phyloP scores from a whole-genome alignment of 495 filamentous ascomycete species.

The Penicillium canescens region DNA sequence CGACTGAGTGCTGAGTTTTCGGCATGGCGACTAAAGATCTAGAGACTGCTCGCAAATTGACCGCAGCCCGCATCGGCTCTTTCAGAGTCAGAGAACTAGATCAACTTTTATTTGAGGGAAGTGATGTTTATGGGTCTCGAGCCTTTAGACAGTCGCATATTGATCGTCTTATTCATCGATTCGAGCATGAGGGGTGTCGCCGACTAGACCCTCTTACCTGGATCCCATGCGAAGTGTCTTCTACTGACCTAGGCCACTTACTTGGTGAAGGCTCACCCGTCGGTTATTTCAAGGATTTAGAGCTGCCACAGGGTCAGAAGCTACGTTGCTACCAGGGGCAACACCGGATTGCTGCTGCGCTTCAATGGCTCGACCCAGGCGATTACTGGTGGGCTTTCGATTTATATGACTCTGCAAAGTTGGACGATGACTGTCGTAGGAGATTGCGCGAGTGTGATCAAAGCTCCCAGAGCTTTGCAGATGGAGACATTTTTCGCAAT shows the following conservation, averaged over 20 bases:
- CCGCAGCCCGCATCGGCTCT: slow-evolving; percentile 2
- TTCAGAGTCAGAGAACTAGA: slow-evolving; percentile 1
- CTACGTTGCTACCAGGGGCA: slow-evolving; percentile 7
- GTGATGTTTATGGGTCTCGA: slow-evolving; percentile 1
- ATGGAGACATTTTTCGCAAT: slow-evolving; percentile 15
- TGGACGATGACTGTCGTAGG: slow-evolving; percentile 1
- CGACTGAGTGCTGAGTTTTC: no score
- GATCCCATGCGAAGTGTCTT: slow-evolving; percentile 13
- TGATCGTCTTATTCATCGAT: slow-evolving; percentile 10
- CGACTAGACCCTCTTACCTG: slow-evolving; percentile 12
- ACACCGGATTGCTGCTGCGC: slow-evolving; percentile 10
- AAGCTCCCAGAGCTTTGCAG: slow-evolving; percentile 1
- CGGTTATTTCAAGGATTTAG: background rate
- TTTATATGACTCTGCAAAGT: slow-evolving; percentile 8
- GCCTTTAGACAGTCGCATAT: slow-evolving; percentile 1
- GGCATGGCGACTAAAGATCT: background rate
- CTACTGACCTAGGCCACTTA: background rate
- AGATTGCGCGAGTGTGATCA: slow-evolving; percentile 5
- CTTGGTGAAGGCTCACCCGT: background rate
- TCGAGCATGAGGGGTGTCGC: slow-evolving; percentile 16
- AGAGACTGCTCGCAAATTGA: background rate
- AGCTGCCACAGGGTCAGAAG: background rate
- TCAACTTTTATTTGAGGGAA: slow-evolving; percentile 2
- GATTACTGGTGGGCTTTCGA: slow-evolving; percentile 12
- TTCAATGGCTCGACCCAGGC: slow-evolving; percentile 6